Conservation (phyloP, 805 yeast genomes). For the Saturnispora hagleri region DNA sequence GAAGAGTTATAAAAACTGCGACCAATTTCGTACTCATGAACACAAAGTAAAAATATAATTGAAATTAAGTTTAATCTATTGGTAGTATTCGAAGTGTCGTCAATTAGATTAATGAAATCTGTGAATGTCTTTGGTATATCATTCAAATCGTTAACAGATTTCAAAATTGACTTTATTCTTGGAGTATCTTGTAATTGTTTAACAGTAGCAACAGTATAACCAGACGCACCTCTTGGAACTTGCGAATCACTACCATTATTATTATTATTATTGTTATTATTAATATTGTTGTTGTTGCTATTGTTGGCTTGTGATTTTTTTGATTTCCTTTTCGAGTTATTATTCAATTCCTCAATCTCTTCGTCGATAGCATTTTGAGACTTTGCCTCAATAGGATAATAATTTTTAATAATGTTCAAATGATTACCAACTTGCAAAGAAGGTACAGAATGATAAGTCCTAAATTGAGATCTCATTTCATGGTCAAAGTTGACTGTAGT, state of each 20-base stretch:
- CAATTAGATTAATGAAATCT: conserved; percentile 30
- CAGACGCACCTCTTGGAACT: conserved; percentile 7
- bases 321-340: conserved; percentile 10
- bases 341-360: conserved; percentile 5
- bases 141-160: conserved; percentile 73
- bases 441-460: conserved; percentile 93
- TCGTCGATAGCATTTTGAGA: conserved; percentile 15
- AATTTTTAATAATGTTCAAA: conserved; percentile 21
- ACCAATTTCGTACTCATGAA: conserved; percentile 36
- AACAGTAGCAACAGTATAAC: conserved; percentile 35
- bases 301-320: background rate
- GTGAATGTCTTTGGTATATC: conserved; percentile 37
- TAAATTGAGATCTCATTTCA: conserved; percentile 86
- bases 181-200: conserved; percentile 94
- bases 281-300: background rate
- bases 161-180: conserved; percentile 77
- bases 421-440: conserved; percentile 65
- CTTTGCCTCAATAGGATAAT: conserved; percentile 17
- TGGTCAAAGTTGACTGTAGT: conserved; percentile 92
- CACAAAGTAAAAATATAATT: conserved; percentile 63
- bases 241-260: background rate
- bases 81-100: conserved; percentile 10
- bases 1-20: conserved; percentile 20
- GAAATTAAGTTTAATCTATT: conserved; percentile 53
- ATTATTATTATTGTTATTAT: background rate